Base-by-base conservation (phyloP, 2,329 filamentous ascomycete genomes). In the Parafenestella ontariensis region DNA sequence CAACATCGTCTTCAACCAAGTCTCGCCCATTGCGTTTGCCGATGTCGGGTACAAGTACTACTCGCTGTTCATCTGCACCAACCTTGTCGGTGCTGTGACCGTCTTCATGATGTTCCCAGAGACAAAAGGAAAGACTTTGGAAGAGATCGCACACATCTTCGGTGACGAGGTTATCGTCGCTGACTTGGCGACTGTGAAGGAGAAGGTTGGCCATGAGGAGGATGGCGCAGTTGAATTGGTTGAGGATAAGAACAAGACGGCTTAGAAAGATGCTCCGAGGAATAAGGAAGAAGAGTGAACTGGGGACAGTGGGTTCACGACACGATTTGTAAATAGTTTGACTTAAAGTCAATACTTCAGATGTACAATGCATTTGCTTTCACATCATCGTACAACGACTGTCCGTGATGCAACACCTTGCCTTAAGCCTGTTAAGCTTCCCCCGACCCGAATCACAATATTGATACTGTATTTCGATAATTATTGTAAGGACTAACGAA, bases 1-100 rank as follows among this genome's bases (percentile, higher is more conserved):
- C 46, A 76, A 78, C 54, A 77, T 78, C 48, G 71, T 73, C 29
- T 71, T 78, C 23, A 71, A 66, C 6, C 66, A 75, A 49, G 68
- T 65, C 49, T 69, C 69, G 28, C 72, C 72, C 8, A 59, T 64
- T 13, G 76, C 76, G 72, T 61, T 76, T 7, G 59, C 61, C 20
- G 50, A 56, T 8, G 69, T 73, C 63, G 62, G 62, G 3, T 76
- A 68, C 50, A 73, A 73, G 7, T 76, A 72, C 2, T 77, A 72
- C 46, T 75, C 75, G 31, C 75, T 77, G 64, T 77, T 77, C 54
- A 61, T 63, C 4, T 68, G 71, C 56, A 57, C 55, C 34, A 40
- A 56, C 8, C 20, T 64, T 11, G 24, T 43, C 8, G 56, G 52
- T 7, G 59, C 54, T 10, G 39, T 58, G 6, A 43, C 51, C 26